These are phyloP conservation scores for Ambrosia artemisiifolia DNA, from an alignment of 129 eudicot species.

Conservation along the genomic window DNA sequence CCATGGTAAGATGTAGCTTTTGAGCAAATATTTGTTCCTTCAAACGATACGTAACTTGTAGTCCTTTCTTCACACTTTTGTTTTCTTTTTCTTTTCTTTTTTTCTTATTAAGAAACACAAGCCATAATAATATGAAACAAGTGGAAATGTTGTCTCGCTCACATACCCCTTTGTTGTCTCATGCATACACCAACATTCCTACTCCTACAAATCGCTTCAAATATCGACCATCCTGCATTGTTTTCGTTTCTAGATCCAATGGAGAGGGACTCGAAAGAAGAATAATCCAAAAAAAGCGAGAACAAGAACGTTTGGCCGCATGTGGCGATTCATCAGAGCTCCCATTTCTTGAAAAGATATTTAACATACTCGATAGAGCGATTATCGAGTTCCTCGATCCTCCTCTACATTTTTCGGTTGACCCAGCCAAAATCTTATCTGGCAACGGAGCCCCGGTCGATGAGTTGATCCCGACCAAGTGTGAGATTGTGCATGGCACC, in stretches of 20 bases:
- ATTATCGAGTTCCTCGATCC: conserved; percentile 15
- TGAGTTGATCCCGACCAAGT: conserved; percentile 17
- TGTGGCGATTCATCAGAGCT: neutral
- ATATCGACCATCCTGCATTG: too few species aligned
- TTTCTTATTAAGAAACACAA: neutral
- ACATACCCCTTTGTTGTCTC: neutral
- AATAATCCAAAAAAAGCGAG: too few species aligned
- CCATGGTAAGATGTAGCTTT: neutral
- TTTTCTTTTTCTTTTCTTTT: neutral
- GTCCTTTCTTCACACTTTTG: neutral
- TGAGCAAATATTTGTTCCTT: neutral
- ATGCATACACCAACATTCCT: neutral
- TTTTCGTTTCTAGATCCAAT: too few species aligned
- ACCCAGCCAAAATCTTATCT: neutral
- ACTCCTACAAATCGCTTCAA: neutral
- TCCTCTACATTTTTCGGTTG: conserved; percentile 4
- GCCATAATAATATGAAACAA: neutral
- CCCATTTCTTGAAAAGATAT: neutral
- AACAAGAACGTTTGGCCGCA: too few species aligned
- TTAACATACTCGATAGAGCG: neutral
- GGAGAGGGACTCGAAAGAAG: too few species aligned
- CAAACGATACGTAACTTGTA: neutral
- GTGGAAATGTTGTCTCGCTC: neutral
- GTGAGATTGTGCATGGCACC: conserved; percentile 6
- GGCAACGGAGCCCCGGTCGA: conserved; percentile 14